Conservation (phyloP, 805 yeast genomes). For the Lipomyces yamanashiensis region DNA sequence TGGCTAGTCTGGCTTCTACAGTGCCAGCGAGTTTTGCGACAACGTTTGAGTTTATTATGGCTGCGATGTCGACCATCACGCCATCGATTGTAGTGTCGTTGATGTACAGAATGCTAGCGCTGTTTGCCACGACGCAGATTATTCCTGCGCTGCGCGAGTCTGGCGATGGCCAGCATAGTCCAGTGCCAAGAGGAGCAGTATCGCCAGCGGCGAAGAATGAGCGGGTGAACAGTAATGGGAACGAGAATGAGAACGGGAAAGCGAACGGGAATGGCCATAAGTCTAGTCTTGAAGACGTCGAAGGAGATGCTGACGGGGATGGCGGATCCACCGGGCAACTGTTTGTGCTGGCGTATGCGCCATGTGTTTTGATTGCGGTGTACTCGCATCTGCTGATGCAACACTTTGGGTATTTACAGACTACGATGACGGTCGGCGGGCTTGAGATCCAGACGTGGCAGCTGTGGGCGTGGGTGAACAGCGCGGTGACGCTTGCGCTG, state of each 20-base stretch:
- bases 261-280: background rate
- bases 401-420: slow-evolving; percentile 71
- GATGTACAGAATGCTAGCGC: slow-evolving; percentile 83
- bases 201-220: background rate
- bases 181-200: slow-evolving; percentile 4
- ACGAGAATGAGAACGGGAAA: background rate
- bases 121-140: slow-evolving; percentile 88
- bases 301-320: slow-evolving; percentile 13
- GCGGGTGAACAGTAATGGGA: slow-evolving; percentile 1
- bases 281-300: background rate
- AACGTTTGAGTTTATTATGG: slow-evolving; percentile 51
- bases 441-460: slow-evolving; percentile 63
- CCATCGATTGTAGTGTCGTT: slow-evolving; percentile 80
- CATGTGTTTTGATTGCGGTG: slow-evolving; percentile 91
- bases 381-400: slow-evolving; percentile 93
- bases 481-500: slow-evolving; percentile 75
- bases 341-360: slow-evolving; percentile 66
- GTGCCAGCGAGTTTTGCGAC: slow-evolving; percentile 50
- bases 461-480: slow-evolving; percentile 96
- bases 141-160: slow-evolving; percentile 68
- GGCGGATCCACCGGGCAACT: slow-evolving; percentile 11
- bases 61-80: slow-evolving; percentile 66
- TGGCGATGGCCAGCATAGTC: background rate
- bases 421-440: slow-evolving; percentile 68
- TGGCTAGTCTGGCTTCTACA: slow-evolving; percentile 46